These are phyloP conservation scores for Saposhnikovia divaricata DNA, from an alignment of 129 eudicot species.

Conservation along the genomic window DNA sequence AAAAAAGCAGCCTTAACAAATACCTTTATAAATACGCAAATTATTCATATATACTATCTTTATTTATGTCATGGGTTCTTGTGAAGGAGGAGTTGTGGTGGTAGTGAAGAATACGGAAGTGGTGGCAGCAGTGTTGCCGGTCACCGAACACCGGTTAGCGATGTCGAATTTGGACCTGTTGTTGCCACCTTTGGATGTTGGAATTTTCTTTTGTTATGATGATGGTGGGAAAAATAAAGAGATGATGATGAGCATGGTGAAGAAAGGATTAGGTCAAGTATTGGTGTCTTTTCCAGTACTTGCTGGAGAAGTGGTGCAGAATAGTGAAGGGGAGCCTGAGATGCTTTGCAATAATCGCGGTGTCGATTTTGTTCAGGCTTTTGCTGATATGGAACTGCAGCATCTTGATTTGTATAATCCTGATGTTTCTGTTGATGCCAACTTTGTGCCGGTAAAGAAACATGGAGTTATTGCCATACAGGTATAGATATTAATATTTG, in stretches of 20 bases:
- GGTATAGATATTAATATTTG: no score
- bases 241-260: conserved; percentile 24
- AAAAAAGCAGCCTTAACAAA: background rate
- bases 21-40: no score
- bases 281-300: conserved; percentile 42
- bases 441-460: conserved; percentile 45
- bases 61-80: background rate
- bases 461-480: conserved; percentile 52
- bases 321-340: conserved; percentile 56
- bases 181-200: conserved; percentile 51
- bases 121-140: background rate
- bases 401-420: conserved; percentile 46
- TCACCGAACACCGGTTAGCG: background rate
- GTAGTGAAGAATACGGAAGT: background rate
- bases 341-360: conserved; percentile 65
- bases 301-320: conserved; percentile 63
- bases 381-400: conserved; percentile 42
- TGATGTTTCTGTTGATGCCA: conserved; percentile 34
- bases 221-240: background rate
- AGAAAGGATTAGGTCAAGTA: conserved; percentile 41
- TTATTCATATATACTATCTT: no score
- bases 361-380: conserved; percentile 51
- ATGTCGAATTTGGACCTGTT: background rate
- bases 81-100: background rate
- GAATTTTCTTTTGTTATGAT: conserved; percentile 60